These are phyloP conservation scores for Diutina scorzettiae DNA, from an alignment of 1,139 yeast species.

Conservation along the genomic window DNA sequence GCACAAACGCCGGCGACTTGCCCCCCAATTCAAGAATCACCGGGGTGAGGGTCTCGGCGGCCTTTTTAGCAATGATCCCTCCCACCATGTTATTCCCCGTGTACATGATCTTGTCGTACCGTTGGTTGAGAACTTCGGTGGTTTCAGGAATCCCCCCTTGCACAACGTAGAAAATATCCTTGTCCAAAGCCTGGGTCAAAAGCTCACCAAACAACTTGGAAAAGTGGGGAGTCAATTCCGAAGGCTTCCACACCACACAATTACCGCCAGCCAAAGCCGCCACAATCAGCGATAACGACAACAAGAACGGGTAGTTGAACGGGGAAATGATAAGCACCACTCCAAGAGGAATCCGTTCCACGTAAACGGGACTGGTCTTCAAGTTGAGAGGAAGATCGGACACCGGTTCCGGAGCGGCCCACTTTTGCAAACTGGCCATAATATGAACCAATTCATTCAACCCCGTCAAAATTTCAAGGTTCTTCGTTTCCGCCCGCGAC, in stretches of 20 bases:
- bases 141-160: slow-evolving; percentile 71
- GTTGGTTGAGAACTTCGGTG: slow-evolving; percentile 47
- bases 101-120: slow-evolving; percentile 74
- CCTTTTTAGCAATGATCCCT: slow-evolving; percentile 62
- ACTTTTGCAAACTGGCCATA: slow-evolving; percentile 45
- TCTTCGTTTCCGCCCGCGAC: slow-evolving; percentile 44
- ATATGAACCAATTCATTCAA: slow-evolving; percentile 48
- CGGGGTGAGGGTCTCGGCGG: slow-evolving; percentile 80
- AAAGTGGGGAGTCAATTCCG: slow-evolving; percentile 62
- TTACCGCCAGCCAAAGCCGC: slow-evolving; percentile 89
- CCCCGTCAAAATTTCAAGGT: slow-evolving; percentile 42
- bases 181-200: slow-evolving; percentile 40
- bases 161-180: slow-evolving; percentile 47
- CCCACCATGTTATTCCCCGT: slow-evolving; percentile 81
- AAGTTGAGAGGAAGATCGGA: slow-evolving; percentile 33
- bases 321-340: slow-evolving; percentile 69
- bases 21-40: slow-evolving; percentile 81
- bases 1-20: slow-evolving; percentile 73
- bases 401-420: slow-evolving; percentile 47
- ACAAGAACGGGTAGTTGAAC: slow-evolving; percentile 71
- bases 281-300: slow-evolving; percentile 55
- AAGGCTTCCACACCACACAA: slow-evolving; percentile 67
- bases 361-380: slow-evolving; percentile 33
- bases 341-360: slow-evolving; percentile 67
- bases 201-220: slow-evolving; percentile 43